Conservation (phyloP, 1,139 yeast genomes). For the Yamadazyma aaseri region DNA sequence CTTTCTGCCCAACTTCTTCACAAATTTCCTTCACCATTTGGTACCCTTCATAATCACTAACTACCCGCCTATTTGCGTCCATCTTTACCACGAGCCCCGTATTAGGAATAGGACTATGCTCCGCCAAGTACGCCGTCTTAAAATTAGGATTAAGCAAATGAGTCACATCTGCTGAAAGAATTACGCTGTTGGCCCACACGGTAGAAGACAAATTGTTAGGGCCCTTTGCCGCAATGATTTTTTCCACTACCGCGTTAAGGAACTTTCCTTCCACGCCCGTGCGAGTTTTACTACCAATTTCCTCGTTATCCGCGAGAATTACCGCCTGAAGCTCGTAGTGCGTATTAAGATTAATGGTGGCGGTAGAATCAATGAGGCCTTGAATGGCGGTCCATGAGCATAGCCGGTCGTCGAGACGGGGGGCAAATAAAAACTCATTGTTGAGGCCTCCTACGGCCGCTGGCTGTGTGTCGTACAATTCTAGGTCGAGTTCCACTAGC, state of each 20-base stretch:
- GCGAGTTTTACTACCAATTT: conserved; percentile 41
- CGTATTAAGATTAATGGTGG: conserved; percentile 18
- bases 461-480: conserved; percentile 62
- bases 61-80: conserved; percentile 79
- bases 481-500: conserved; percentile 58
- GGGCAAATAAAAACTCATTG: conserved; percentile 61
- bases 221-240: conserved; percentile 14
- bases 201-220: conserved; percentile 40
- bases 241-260: conserved; percentile 26
- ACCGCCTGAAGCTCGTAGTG: conserved; percentile 40
- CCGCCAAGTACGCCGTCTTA: conserved; percentile 57
- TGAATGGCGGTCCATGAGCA: conserved; percentile 61
- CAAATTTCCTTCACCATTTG: conserved; percentile 69
- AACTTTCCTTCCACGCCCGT: conserved; percentile 42
- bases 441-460: conserved; percentile 61
- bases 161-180: conserved; percentile 64
- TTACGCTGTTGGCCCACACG: conserved; percentile 39
- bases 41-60: conserved; percentile 71
- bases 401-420: conserved; percentile 65
- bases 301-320: conserved; percentile 42
- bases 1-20: conserved; percentile 50
- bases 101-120: conserved; percentile 78
- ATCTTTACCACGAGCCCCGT: conserved; percentile 67
- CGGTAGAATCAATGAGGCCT: conserved; percentile 44
- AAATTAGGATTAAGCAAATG: conserved; percentile 68